Evolutionary conservation across 305 asterid genomes (phyloP).

Genomic region (Andrographis paniculata): DNA sequence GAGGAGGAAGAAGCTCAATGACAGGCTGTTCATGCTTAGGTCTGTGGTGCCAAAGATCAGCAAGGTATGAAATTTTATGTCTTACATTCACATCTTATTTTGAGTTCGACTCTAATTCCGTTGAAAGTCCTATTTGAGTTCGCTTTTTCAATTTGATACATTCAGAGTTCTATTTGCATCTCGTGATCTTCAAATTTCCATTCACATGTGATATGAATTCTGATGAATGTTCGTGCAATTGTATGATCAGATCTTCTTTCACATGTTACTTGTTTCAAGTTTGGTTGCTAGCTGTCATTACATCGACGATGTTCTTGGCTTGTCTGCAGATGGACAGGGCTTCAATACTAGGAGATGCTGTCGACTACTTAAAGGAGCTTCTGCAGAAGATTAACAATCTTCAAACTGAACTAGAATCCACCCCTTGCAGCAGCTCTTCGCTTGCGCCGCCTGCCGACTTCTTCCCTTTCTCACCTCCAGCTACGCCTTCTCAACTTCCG

Average conservation of each 20-base stretch:
- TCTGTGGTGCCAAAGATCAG: conserved; percentile 95
- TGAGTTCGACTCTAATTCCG: too few relatives aligned
- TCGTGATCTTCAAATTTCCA: too few relatives aligned
- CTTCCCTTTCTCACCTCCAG: conserved; percentile 49
- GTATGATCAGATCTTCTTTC: neutral
- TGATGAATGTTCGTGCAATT: too few relatives aligned
- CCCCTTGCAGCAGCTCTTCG: conserved; percentile 40
- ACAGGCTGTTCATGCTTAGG: conserved; percentile 87
- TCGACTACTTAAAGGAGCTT: conserved; percentile 70
- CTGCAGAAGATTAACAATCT: conserved; percentile 63
- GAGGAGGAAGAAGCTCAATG: conserved; percentile 92
- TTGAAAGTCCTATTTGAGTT: too few relatives aligned
- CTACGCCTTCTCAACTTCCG: conserved; percentile 20
- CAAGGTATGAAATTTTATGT: conserved; percentile 66
- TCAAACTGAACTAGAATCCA: conserved; percentile 66
- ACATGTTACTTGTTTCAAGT: too few relatives aligned
- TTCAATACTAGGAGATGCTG: conserved; percentile 79
- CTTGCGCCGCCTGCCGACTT: conserved; percentile 32
- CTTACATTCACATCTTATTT: too few relatives aligned
- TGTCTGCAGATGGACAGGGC: conserved; percentile 74
- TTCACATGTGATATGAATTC: too few relatives aligned
- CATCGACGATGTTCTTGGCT: neutral
- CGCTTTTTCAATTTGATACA: too few relatives aligned
- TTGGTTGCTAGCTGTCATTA: neutral
- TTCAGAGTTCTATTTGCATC: too few relatives aligned